These are phyloP conservation scores for Penicillium odoratum DNA, from an alignment of 495 filamentous ascomycete species.

Conservation along the genomic window DNA sequence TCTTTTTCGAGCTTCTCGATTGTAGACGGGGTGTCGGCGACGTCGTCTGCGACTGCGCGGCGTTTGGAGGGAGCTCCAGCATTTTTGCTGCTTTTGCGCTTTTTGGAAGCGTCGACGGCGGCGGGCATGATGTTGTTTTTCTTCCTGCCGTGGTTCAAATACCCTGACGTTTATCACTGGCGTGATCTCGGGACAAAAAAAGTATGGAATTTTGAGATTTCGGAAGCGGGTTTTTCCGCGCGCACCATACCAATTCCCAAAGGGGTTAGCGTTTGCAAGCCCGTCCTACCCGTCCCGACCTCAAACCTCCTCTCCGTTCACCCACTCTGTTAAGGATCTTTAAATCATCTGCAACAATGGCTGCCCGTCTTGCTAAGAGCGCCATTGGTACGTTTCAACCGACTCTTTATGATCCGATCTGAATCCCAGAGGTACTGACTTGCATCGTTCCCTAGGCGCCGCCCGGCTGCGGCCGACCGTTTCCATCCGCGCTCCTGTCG, in stretches of 20 bases:
- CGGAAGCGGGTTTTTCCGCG: constrained; percentile 42
- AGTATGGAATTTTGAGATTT: constrained; percentile 39
- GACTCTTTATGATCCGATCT: constrained; percentile 4
- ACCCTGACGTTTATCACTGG: constrained; percentile 5
- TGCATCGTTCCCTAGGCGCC: constrained; percentile 62
- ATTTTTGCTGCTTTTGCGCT: constrained; percentile 44
- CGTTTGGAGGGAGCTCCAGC: constrained; percentile 42
- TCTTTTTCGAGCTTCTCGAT: constrained; percentile 72
- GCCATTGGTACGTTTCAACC: constrained; percentile 71
- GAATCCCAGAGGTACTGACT: constrained; percentile 29
- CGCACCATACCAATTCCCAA: constrained; percentile 65
- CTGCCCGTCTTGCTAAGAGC: constrained; percentile 89
- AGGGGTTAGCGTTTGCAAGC: constrained; percentile 78
- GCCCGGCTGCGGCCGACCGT: constrained; percentile 80
- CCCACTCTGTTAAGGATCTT: constrained; percentile 39
- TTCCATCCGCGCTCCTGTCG: constrained; percentile 68
- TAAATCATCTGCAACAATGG: constrained; percentile 67
- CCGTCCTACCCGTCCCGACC: constrained; percentile 72
- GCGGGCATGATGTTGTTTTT: constrained; percentile 30
- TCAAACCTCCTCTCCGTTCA: constrained; percentile 51
- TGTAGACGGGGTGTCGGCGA: constrained; percentile 53
- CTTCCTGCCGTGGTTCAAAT: not conserved
- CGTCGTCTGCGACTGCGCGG: constrained; percentile 42
- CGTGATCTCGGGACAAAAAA: constrained; percentile 23
- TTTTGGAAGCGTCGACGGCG: constrained; percentile 30